Base-by-base conservation (phyloP, 139 green algal species). In the Yamagishiella unicocca region DNA sequence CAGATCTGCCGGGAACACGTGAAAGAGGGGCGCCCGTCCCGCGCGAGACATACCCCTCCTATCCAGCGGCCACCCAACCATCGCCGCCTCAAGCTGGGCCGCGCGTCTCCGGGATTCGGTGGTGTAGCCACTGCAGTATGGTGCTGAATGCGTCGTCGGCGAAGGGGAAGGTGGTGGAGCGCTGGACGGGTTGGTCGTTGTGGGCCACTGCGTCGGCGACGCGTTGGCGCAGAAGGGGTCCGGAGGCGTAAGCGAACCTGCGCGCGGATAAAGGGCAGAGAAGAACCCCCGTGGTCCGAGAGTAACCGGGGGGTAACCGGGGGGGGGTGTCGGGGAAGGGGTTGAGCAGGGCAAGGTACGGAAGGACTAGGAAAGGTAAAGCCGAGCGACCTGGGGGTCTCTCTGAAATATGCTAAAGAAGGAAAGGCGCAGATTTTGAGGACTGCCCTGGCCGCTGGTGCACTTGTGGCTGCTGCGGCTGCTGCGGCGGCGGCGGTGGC, bases 121-220 rank as follows among this genome's bases (percentile, higher is more conserved):
- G 67, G 67, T 81, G 62, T 0, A 87, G 82, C 91, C 91, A 95
- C 76, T 93, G 90, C 76, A 95, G 89, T 38, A 95, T 77, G 3
- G 92, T 94, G 37, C 10, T 25, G 62, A 95, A 93, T 0, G 91
- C 92, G 67, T 95, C 92, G 45, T 95, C 90, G 7, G 21, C 22
- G 12, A 17, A 27, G 2, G 67, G 67, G 37, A 62, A 80, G 4
- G 24, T 4, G 5, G 43, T 46, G 0, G 9, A 25, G 7, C 35
- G 62, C 64, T 53, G 43, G 43, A 54, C 50, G 37, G 80, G 64
- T 25, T 38, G 21, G 5, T 9, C 29, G 81, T 87, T 78, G 61
- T 31, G 1, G 5, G 4, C 42, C 1, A 43, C 1, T 4, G 61
- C 19, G 46, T 7, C 1, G 0, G 55, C 27, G 3, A 61, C 29